A percentile compares a stretch with the other conserved stretches of the same genome.
These are phyloP conservation scores for Anthracocystis setariae DNA, from an alignment of 1,284 basidiomycete species.

Conservation along the genomic window DNA sequence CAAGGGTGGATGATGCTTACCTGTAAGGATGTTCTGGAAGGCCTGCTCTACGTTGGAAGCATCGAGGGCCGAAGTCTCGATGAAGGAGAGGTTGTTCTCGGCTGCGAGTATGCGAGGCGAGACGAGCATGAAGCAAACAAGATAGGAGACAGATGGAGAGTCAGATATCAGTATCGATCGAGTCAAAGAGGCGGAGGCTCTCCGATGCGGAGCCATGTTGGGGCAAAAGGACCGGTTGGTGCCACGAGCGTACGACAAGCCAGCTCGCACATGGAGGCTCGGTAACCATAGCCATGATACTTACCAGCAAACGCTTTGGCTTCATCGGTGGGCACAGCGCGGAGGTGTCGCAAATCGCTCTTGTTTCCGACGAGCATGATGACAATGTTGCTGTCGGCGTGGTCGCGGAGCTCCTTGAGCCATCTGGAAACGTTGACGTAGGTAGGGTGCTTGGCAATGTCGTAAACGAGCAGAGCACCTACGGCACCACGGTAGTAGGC, in stretches of 20 bases:
- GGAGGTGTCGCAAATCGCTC: conserved; percentile 95
- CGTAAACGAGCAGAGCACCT: conserved; percentile 71
- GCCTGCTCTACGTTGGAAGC: conserved; percentile 92
- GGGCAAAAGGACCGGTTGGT: no score
- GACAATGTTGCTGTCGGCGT: conserved; percentile 70
- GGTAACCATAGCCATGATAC: conserved; percentile 3
- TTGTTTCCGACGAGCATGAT: conserved; percentile 75
- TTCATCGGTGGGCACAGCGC: conserved; percentile 90
- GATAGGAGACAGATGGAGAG: not conserved
- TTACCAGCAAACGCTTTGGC: conserved; percentile 67
- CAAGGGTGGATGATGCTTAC: conserved; percentile 72
- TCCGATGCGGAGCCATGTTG: no score
- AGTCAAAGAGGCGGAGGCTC: no score
- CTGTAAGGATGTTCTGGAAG: conserved; percentile 96
- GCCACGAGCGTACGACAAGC: no score
- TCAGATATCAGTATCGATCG: not conserved
- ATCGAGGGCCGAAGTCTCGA: conserved; percentile 99
- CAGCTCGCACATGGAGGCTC: not conserved
- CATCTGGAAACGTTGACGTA: conserved; percentile 96
- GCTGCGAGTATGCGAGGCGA: conserved; percentile 67
- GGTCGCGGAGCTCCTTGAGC: conserved; percentile 91
- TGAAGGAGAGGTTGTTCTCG: conserved; percentile 84
- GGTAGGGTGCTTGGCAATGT: conserved; percentile 81
- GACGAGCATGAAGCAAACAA: not conserved
- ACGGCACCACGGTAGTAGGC: conserved; percentile 96